These are phyloP conservation scores for Dissophora ornata DNA, from an alignment of 192 early-diverging fungal species.

Conservation along the genomic window DNA sequence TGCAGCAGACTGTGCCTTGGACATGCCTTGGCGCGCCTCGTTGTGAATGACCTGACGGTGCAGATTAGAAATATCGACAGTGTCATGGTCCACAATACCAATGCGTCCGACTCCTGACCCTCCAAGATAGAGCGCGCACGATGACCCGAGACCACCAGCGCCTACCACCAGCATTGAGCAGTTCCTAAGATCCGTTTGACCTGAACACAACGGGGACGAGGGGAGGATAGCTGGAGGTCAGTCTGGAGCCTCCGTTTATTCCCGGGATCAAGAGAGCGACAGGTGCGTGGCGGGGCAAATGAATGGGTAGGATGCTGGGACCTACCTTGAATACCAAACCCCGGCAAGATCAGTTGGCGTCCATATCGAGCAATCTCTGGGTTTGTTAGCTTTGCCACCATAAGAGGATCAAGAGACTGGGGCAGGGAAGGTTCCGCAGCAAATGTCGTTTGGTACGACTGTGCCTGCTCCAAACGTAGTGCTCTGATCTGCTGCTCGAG, in stretches of 20 bases:
- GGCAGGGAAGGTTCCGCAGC: too few relatives aligned
- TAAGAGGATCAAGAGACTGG: constrained; percentile 7
- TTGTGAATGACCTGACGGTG: constrained; percentile 96
- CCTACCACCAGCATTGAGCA: constrained; percentile 87
- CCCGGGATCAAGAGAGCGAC: too few relatives aligned
- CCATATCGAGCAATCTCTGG: constrained; percentile 85
- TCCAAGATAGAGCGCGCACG: constrained; percentile 89
- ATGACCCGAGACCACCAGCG: constrained; percentile 94
- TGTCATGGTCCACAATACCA: constrained; percentile 94
- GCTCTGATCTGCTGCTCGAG: constrained; percentile 22
- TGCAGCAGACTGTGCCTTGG: constrained; percentile 85
- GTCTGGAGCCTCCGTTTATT: too few relatives aligned
- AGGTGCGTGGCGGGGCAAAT: too few relatives aligned
- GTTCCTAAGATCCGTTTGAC: constrained; percentile 80
- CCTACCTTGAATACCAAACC: constrained; percentile 77
- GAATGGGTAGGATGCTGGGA: too few relatives aligned
- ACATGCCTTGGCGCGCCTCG: constrained; percentile 69
- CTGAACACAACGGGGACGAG: constrained; percentile 42
- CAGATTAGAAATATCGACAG: constrained; percentile 89
- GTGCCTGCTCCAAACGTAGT: constrained; percentile 22
- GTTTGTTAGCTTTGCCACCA: constrained; percentile 62
- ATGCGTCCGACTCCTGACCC: constrained; percentile 86
- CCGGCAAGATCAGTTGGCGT: constrained; percentile 86
- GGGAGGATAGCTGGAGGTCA: background rate
- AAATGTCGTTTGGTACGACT: background rate